Percentiles rank a stretch among this genome's conserved stretches.
Conservation (phyloP, 306 rosid species). For the Prunus kanzakura region DNA sequence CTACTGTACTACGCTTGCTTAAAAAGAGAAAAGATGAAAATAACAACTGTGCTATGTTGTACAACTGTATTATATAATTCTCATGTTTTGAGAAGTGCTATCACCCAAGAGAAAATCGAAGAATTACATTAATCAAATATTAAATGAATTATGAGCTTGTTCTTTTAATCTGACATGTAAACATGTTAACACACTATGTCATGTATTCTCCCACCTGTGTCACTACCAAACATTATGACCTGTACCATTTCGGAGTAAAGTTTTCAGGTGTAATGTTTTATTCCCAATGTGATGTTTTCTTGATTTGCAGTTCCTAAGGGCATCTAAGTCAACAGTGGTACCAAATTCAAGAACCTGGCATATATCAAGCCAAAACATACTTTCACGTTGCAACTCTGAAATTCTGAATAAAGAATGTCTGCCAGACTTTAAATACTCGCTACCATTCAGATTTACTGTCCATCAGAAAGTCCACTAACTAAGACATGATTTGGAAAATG, state of each 20-base stretch:
- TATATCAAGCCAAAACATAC: not conserved
- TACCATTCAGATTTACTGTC: not conserved
- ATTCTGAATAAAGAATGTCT: not conserved
- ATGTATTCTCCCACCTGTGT: not conserved
- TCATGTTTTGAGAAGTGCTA: too few species aligned
- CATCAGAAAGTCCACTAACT: not conserved
- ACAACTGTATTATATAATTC: not conserved
- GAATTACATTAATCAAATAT: not conserved
- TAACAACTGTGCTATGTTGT: not conserved
- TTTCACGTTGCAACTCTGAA: not conserved
- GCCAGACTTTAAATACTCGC: not conserved
- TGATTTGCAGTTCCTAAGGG: not conserved
- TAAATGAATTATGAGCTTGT: not conserved
- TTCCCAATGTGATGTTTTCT: not conserved
- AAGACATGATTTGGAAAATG: not conserved
- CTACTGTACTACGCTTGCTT: too few species aligned
- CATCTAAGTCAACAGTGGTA: not conserved
- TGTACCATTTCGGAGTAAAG: not conserved
- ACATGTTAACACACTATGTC: not conserved
- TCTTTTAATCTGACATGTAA: not conserved
- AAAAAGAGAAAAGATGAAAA: too few species aligned
- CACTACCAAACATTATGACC: not conserved
- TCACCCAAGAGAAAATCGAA: not conserved
- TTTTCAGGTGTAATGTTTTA: not conserved
- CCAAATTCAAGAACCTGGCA: not conserved